phyloP scores from a whole-genome alignment of 371 early-diverging fungal genomes.

The Polyrhizophydium stewartii region DNA sequence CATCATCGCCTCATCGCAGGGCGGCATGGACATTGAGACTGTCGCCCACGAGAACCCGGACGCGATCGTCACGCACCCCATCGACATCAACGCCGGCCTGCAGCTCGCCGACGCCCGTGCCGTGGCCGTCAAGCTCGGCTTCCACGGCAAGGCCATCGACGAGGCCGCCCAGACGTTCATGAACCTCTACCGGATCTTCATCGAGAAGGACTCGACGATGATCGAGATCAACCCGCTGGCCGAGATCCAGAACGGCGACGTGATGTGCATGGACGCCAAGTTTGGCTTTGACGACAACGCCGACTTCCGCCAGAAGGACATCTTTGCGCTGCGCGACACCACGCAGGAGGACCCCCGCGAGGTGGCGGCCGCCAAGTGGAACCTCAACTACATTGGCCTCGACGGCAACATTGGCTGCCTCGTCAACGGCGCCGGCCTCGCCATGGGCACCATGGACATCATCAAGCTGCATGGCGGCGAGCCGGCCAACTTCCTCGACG shows the following conservation, averaged over 20 bases:
- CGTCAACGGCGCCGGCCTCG: slow-evolving; percentile 98
- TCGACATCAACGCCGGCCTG: slow-evolving; percentile 68
- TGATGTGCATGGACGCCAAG: slow-evolving; percentile 89
- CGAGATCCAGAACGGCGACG: slow-evolving; percentile 83
- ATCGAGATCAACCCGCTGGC: slow-evolving; percentile 98
- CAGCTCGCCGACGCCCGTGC: slow-evolving; percentile 27
- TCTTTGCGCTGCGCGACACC: slow-evolving; percentile 83
- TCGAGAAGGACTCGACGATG: slow-evolving; percentile 95
- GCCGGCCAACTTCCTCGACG: slow-evolving; percentile 99
- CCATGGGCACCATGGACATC: slow-evolving; percentile 99
- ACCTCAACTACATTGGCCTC: slow-evolving; percentile 98
- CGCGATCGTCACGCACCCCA: slow-evolving; percentile 79
- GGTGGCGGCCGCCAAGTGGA: slow-evolving; percentile 92
- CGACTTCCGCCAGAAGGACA: slow-evolving; percentile 92
- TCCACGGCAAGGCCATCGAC: slow-evolving; percentile 64
- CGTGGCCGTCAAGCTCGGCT: slow-evolving; percentile 73
- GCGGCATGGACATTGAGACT: slow-evolving; percentile 96
- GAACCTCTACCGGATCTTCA: slow-evolving; percentile 92
- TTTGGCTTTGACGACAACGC: slow-evolving; percentile 98
- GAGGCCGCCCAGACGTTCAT: slow-evolving; percentile 87
- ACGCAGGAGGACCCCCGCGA: slow-evolving; percentile 97
- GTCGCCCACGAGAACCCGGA: slow-evolving; percentile 94
- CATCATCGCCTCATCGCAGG: slow-evolving; percentile 92
- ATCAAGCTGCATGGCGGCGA: slow-evolving; percentile 97
- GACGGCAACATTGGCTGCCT: slow-evolving; percentile 85